Evolutionary conservation across 169 alveolate species (phyloP).

Genomic region (Sarcocystis neurona): DNA sequence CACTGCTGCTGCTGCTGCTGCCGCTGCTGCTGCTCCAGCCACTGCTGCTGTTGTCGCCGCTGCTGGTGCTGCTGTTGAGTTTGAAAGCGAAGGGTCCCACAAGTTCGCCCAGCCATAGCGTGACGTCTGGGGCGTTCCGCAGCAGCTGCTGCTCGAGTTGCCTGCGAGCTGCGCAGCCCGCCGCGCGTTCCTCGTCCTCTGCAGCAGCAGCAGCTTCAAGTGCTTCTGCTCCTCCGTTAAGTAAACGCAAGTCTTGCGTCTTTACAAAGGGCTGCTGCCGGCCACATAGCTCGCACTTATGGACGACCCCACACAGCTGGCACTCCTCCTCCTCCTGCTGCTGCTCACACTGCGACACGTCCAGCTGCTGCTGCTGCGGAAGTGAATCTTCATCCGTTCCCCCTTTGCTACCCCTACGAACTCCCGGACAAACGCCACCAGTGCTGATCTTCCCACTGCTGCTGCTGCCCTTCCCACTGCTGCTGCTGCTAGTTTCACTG

Average conservation of each 20-base stretch:
- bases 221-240: not conserved
- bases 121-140: not conserved
- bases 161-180: not conserved
- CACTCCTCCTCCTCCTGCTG: not conserved
- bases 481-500: no score
- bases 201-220: not conserved
- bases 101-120: constrained; percentile 25
- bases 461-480: no score
- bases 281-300: constrained; percentile 13
- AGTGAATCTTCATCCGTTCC: no score
- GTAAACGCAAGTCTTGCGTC: not conserved
- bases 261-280: not conserved
- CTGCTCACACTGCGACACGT: not conserved
- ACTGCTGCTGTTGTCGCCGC: not conserved
- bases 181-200: constrained; percentile 6
- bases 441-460: no score
- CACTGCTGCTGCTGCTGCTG: not conserved
- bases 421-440: no score
- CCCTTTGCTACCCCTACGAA: no score
- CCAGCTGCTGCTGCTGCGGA: not conserved
- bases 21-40: constrained; percentile 1
- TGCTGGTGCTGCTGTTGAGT: not conserved
- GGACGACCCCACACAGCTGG: not conserved
- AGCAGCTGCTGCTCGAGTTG: not conserved
- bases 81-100: constrained; percentile 40